Evolutionary conservation across 208 protist genomes (phyloP).

Genomic region (Perkinsela sp.): DNA sequence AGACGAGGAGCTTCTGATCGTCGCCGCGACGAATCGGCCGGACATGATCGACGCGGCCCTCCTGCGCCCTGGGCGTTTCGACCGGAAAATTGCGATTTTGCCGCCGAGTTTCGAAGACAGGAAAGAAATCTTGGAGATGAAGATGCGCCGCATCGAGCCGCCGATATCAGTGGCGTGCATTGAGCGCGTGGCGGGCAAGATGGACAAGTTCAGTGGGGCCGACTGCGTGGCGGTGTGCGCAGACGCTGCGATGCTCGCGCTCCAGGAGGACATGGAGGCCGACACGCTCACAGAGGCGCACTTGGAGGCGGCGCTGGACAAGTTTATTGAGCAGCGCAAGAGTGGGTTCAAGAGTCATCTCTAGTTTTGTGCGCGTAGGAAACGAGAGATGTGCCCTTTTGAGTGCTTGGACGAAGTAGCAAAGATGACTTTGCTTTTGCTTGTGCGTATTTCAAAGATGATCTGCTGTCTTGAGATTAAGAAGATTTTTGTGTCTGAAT

Average conservation of each 20-base stretch:
- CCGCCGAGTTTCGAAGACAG: constrained; percentile 38
- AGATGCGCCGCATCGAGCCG: constrained; percentile 24
- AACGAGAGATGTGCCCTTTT: background rate
- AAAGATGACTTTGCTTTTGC: too few relatives aligned
- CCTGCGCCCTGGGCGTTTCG: constrained; percentile 62
- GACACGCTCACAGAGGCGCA: constrained; percentile 12
- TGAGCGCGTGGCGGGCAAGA: constrained; percentile 13
- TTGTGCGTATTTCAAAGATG: too few relatives aligned
- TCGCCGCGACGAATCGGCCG: constrained; percentile 79
- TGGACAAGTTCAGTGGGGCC: constrained; percentile 74
- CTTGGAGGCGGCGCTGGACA: constrained; percentile 19
- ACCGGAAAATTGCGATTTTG: constrained; percentile 69
- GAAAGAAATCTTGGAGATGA: constrained; percentile 50
- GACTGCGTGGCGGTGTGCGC: constrained; percentile 76
- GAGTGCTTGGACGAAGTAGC: too few relatives aligned
- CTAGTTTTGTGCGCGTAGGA: background rate
- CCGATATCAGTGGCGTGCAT: constrained; percentile 14
- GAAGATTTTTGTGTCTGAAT: too few relatives aligned
- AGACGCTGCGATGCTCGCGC: constrained; percentile 72
- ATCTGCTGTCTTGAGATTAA: too few relatives aligned
- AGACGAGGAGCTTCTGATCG: constrained; percentile 26
- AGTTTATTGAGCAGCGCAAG: constrained; percentile 8
- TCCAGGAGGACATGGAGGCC: constrained; percentile 41
- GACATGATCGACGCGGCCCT: constrained; percentile 61
- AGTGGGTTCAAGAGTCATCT: background rate